Evolutionary conservation across 352 stramenopile genomes (phyloP).

Genomic region (Pythium myriotylum): DNA sequence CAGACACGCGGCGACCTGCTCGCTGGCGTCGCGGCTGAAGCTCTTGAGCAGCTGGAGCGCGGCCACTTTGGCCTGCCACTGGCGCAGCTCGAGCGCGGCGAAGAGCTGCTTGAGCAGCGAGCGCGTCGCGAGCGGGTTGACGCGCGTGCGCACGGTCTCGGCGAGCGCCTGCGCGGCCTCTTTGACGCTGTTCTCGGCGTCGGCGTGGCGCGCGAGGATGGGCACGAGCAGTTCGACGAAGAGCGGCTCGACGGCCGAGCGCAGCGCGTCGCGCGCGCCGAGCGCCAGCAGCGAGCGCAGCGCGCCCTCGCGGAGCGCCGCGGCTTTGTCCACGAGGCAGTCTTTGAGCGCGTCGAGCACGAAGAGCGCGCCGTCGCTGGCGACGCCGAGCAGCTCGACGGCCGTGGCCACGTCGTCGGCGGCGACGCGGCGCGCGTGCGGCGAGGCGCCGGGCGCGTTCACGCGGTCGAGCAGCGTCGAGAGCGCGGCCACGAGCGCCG

Average conservation of each 20-base stretch:
- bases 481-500: slow-evolving; percentile 39
- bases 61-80: slow-evolving; percentile 90
- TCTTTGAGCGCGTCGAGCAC: slow-evolving; percentile 49
- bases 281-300: slow-evolving; percentile 47
- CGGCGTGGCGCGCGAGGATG: slow-evolving; percentile 64
- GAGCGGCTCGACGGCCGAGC: slow-evolving; percentile 56
- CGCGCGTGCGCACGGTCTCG: slow-evolving; percentile 38
- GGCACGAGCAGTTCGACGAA: slow-evolving; percentile 49
- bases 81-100: slow-evolving; percentile 50
- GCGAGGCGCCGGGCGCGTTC: slow-evolving; percentile 35
- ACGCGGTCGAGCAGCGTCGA: slow-evolving; percentile 45
- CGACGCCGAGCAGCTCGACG: slow-evolving; percentile 43
- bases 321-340: slow-evolving; percentile 48
- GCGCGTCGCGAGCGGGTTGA: slow-evolving; percentile 65
- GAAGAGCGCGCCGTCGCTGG: slow-evolving; percentile 40
- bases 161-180: slow-evolving; percentile 37
- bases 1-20: slow-evolving; percentile 79
- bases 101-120: slow-evolving; percentile 66
- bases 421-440: slow-evolving; percentile 45
- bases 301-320: slow-evolving; percentile 51
- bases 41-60: slow-evolving; percentile 80
- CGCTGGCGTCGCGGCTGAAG: slow-evolving; percentile 63
- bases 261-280: slow-evolving; percentile 45
- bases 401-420: slow-evolving; percentile 50
- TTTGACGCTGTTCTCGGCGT: slow-evolving; percentile 66